Evolutionary conservation across 148 eudicot species (phyloP).

Genomic region (Hydrangea macrophylla): DNA sequence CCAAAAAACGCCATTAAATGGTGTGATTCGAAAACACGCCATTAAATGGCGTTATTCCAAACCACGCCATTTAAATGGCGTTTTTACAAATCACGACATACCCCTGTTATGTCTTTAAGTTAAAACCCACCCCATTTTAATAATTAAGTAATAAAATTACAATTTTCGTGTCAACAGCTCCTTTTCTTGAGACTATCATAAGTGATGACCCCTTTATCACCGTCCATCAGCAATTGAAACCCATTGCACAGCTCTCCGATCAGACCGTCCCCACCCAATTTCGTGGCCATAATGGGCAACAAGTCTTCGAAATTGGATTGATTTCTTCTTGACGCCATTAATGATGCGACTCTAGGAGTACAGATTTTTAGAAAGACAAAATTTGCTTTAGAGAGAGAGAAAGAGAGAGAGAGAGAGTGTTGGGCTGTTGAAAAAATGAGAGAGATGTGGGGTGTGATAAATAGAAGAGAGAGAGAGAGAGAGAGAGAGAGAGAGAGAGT

Average conservation of each 20-base stretch:
- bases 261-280: conserved; percentile 74
- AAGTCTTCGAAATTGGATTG: conserved; percentile 45
- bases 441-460: no score
- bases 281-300: conserved; percentile 67
- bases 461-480: not conserved
- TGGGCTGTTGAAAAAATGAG: not conserved
- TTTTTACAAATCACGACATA: no score
- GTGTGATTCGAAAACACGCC: no score
- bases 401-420: not conserved
- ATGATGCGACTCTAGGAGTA: not conserved
- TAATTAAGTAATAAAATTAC: no score
- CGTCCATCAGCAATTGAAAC: conserved; percentile 53
- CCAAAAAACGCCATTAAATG: no score
- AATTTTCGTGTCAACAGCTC: no score
- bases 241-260: conserved; percentile 78
- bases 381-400: not conserved
- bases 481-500: not conserved
- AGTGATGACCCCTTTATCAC: conserved; percentile 62
- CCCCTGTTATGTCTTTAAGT: no score
- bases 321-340: conserved; percentile 24
- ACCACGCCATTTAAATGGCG: no score
- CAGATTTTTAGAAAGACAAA: no score
- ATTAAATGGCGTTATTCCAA: no score
- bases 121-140: no score
- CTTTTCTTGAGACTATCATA: conserved; percentile 68